Conservation (phyloP, 148 eudicot genomes). For the Spergularia bocconei region DNA sequence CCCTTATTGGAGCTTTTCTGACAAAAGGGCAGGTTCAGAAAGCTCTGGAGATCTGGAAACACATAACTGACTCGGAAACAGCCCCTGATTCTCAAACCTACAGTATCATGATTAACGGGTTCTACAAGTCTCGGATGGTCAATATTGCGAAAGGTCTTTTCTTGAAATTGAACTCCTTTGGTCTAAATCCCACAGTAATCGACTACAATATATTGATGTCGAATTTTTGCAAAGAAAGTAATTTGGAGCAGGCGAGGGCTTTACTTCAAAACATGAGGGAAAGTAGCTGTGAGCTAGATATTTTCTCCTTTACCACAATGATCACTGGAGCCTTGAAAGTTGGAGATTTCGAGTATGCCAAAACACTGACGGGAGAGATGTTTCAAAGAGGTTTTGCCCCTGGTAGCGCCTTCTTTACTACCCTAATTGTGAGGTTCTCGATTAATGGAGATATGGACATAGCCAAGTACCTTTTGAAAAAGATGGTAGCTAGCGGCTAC, state of each 20-base stretch:
- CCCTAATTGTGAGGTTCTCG: conserved; percentile 49
- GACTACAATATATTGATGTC: conserved; percentile 62
- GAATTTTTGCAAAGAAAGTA: conserved; percentile 56
- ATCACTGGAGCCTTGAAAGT: conserved; percentile 51
- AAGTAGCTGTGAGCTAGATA: conserved; percentile 46
- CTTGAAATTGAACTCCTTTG: conserved; percentile 41
- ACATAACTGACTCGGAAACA: conserved; percentile 30
- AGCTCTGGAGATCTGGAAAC: conserved; percentile 60
- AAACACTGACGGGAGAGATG: conserved; percentile 52
- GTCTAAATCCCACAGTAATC: conserved; percentile 34
- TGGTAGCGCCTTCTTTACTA: conserved; percentile 46
- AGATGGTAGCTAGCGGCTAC: conserved; percentile 55
- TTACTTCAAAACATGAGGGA: conserved; percentile 55
- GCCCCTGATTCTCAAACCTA: conserved; percentile 46
- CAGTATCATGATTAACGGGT: conserved; percentile 57
- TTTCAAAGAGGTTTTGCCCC: conserved; percentile 55
- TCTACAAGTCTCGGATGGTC: conserved; percentile 54
- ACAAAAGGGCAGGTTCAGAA: conserved; percentile 38
- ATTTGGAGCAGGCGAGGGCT: conserved; percentile 55
- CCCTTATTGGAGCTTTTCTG: conserved; percentile 54
- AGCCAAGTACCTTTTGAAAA: conserved; percentile 50
- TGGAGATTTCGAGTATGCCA: conserved; percentile 51
- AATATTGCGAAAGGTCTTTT: conserved; percentile 79
- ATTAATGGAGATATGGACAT: conserved; percentile 57
- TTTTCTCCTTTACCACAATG: conserved; percentile 49